These are phyloP conservation scores for Lachnellula occidentalis DNA, from an alignment of 2,329 filamentous ascomycete species.

Conservation along the genomic window DNA sequence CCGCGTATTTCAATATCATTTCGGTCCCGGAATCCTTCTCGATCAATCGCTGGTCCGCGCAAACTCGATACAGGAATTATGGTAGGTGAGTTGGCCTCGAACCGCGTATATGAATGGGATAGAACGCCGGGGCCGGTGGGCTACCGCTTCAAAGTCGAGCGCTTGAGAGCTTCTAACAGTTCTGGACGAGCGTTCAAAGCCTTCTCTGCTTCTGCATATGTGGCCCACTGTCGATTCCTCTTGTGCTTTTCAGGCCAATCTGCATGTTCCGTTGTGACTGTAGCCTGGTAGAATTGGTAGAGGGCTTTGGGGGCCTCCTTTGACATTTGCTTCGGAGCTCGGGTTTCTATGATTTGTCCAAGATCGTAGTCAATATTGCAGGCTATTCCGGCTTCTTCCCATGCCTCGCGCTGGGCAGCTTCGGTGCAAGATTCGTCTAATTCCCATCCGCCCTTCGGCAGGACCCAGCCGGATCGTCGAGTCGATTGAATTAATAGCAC, in stretches of 20 bases:
- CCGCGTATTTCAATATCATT: slow-evolving; percentile 18
- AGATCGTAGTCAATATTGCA: slow-evolving; percentile 81
- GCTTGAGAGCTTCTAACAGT: slow-evolving; percentile 78
- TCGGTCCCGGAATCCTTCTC: slow-evolving; percentile 26
- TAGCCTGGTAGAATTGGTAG: slow-evolving; percentile 82
- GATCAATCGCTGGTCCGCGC: slow-evolving; percentile 12
- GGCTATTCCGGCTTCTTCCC: slow-evolving; percentile 94
- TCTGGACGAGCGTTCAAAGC: slow-evolving; percentile 75
- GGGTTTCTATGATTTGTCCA: slow-evolving; percentile 78
- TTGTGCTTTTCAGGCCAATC: slow-evolving; percentile 96
- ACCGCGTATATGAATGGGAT: slow-evolving; percentile 10
- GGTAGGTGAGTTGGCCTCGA: slow-evolving; percentile 1
- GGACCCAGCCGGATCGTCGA: slow-evolving; percentile 85
- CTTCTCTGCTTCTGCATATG: slow-evolving; percentile 73
- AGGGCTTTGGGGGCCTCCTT: slow-evolving; percentile 56
- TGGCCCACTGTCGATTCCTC: slow-evolving; percentile 84
- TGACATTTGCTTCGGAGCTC: slow-evolving; percentile 68
- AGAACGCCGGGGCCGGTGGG: slow-evolving; percentile 34
- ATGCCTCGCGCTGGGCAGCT: slow-evolving; percentile 85
- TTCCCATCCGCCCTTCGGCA: slow-evolving; percentile 98
- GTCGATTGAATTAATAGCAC: slow-evolving; percentile 94
- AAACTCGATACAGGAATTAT: slow-evolving; percentile 2
- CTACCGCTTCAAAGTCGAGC: slow-evolving; percentile 44
- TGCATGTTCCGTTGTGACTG: slow-evolving; percentile 76
- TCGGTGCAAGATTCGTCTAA: slow-evolving; percentile 82